phyloP scores from a whole-genome alignment of 139 green algal species.

The Chloropicon primus region DNA sequence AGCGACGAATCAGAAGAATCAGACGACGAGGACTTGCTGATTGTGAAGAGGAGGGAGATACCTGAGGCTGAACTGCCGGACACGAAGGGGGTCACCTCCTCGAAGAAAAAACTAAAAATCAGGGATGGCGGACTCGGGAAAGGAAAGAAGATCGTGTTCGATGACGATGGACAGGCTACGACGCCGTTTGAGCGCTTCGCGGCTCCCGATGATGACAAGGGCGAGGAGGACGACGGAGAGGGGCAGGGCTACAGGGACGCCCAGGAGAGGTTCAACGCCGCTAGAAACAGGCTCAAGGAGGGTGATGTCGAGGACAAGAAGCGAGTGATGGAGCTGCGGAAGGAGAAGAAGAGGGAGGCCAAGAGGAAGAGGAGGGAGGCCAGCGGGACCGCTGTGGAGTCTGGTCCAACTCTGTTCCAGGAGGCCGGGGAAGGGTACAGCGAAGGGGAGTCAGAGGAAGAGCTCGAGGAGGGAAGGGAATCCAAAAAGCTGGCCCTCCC shows the following conservation, averaged over 20 bases:
- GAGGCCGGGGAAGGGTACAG: background rate
- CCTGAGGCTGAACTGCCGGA: background rate
- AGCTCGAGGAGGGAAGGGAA: background rate
- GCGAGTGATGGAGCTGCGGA: conserved; percentile 11
- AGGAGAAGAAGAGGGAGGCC: conserved; percentile 17
- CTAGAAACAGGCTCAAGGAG: background rate
- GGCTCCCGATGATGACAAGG: background rate
- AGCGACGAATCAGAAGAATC: conserved; percentile 17
- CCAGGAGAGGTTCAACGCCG: background rate
- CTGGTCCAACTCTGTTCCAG: background rate
- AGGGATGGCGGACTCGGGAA: background rate
- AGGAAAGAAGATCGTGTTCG: conserved; percentile 19
- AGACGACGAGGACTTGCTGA: conserved; percentile 9
- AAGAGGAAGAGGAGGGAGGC: conserved; percentile 15
- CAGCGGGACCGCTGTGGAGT: background rate
- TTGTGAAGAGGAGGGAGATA: background rate
- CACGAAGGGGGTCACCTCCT: background rate
- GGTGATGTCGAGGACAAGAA: conserved; percentile 18
- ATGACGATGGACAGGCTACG: conserved; percentile 23
- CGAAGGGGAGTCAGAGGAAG: background rate
- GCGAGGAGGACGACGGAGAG: conserved; percentile 1
- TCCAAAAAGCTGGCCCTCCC: background rate
- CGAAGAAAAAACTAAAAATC: background rate
- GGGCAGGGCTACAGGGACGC: background rate
- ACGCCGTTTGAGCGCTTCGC: conserved; percentile 14